phyloP scores from a whole-genome alignment of 495 filamentous ascomycete species.

The Apiosordaria backusii region DNA sequence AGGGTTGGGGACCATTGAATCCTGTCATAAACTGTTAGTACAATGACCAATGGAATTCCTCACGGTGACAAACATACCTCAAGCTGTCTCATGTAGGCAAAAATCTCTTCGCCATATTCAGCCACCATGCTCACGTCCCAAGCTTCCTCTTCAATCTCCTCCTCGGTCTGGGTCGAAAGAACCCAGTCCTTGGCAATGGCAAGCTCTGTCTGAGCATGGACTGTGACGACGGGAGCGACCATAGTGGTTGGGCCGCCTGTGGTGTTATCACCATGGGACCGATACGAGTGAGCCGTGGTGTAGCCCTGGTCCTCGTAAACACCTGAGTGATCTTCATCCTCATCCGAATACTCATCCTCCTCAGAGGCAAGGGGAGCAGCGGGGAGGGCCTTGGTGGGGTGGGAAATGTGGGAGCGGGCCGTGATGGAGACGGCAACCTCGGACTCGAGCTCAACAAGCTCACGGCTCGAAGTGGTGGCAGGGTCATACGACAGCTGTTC shows the following conservation, averaged over 20 bases:
- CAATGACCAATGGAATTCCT: background rate
- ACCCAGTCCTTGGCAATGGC: conserved; percentile 66
- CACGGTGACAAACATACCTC: conserved; percentile 60
- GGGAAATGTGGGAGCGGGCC: conserved; percentile 6
- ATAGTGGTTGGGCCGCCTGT: conserved; percentile 65
- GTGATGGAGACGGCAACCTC: background rate
- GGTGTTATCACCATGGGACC: conserved; percentile 75
- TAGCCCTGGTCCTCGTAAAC: conserved; percentile 82
- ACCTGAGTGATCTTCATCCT: conserved; percentile 66
- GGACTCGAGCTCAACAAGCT: conserved; percentile 12
- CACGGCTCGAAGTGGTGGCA: conserved; percentile 8
- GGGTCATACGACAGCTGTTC: conserved; percentile 32
- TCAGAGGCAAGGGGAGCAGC: conserved; percentile 42
- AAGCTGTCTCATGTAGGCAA: conserved; percentile 79
- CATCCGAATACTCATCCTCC: conserved; percentile 71
- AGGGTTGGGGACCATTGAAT: conserved; percentile 74
- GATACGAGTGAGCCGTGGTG: conserved; percentile 68
- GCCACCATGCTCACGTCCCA: conserved; percentile 98
- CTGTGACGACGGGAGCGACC: conserved; percentile 66
- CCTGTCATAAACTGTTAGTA: conserved; percentile 44
- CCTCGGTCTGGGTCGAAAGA: conserved; percentile 47
- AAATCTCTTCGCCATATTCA: conserved; percentile 95
- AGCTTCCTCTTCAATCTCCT: conserved; percentile 76
- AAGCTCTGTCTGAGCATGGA: conserved; percentile 61
- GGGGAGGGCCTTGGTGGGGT: conserved; percentile 20